Conservation (phyloP, 352 stramenopile genomes). For the Poterioochromonas sp. region DNA sequence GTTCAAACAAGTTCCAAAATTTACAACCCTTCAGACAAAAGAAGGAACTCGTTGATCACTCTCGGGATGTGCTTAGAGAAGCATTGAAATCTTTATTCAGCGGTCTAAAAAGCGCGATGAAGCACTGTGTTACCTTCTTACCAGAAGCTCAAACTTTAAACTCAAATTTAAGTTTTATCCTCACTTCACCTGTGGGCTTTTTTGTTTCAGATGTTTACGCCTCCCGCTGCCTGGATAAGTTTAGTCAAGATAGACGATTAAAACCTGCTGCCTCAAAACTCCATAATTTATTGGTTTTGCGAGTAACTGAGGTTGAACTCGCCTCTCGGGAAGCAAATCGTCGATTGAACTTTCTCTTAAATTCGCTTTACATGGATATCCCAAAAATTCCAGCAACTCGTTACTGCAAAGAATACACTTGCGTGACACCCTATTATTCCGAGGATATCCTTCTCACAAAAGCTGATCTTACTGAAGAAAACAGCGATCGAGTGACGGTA, state of each 20-base stretch:
- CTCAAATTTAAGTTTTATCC: slow-evolving; percentile 87
- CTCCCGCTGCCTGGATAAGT: slow-evolving; percentile 75
- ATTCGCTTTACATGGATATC: slow-evolving; percentile 99
- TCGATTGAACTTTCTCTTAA: slow-evolving; percentile 95
- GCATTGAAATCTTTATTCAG: slow-evolving; percentile 85
- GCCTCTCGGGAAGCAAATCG: slow-evolving; percentile 87
- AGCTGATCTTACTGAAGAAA: slow-evolving; percentile 86
- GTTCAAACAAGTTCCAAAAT: background rate
- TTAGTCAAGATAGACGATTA: slow-evolving; percentile 60
- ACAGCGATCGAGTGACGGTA: slow-evolving; percentile 88
- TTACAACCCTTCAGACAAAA: background rate
- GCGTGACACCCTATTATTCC: slow-evolving; percentile 96
- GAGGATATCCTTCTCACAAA: slow-evolving; percentile 95
- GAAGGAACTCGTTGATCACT: slow-evolving; percentile 19
- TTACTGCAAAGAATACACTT: slow-evolving; percentile 97
- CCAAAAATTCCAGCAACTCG: slow-evolving; percentile 85
- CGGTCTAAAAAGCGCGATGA: slow-evolving; percentile 72
- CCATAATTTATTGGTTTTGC: slow-evolving; percentile 83
- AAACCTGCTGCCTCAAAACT: slow-evolving; percentile 71
- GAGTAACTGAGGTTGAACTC: slow-evolving; percentile 84
- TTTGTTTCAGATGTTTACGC: slow-evolving; percentile 97
- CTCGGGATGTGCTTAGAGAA: slow-evolving; percentile 79
- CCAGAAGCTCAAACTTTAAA: slow-evolving; percentile 77
- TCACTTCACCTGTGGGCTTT: slow-evolving; percentile 92
- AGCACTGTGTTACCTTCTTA: slow-evolving; percentile 55